Percentiles rank a stretch among this genome's conserved stretches.
phyloP scores from a whole-genome alignment of 305 asterid genomes.

The Fraxinus ornus region DNA sequence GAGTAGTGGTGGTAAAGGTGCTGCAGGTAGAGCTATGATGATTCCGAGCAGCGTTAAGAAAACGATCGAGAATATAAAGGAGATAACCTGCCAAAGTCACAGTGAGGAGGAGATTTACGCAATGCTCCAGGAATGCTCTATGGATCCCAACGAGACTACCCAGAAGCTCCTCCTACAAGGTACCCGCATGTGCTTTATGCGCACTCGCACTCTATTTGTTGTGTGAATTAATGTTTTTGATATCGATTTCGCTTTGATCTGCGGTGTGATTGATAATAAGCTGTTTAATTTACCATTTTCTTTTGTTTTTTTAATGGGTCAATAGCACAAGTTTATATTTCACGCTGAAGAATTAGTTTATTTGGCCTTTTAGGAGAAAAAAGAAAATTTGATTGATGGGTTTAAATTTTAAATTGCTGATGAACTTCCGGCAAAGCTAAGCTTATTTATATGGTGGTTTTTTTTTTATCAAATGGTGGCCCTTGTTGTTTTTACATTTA shows the following conservation, averaged over 20 bases:
- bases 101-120: conserved; percentile 91
- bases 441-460: conserved; percentile 9
- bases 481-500: not conserved
- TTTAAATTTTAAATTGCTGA: conserved; percentile 2
- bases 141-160: conserved; percentile 96
- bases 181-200: conserved; percentile 15
- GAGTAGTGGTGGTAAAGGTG: conserved; percentile 67
- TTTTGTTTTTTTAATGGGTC: conserved; percentile 14
- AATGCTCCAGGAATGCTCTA: conserved; percentile 84
- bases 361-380: conserved; percentile 11
- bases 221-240: conserved; percentile 9
- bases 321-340: not conserved
- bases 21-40: conserved; percentile 52
- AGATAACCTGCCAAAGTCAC: conserved; percentile 78
- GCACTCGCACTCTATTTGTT: not conserved
- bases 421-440: conserved; percentile 13
- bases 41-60: conserved; percentile 70
- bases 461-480: not conserved
- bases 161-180: conserved; percentile 90
- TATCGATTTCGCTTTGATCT: conserved; percentile 42
- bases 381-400: conserved; percentile 3
- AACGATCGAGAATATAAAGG: conserved; percentile 81
- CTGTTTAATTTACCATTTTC: conserved; percentile 28
- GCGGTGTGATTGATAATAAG: conserved; percentile 18
- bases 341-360: conserved; percentile 10